Conservation (phyloP, 148 eudicot genomes). For the Rhododendron griersonianum region DNA sequence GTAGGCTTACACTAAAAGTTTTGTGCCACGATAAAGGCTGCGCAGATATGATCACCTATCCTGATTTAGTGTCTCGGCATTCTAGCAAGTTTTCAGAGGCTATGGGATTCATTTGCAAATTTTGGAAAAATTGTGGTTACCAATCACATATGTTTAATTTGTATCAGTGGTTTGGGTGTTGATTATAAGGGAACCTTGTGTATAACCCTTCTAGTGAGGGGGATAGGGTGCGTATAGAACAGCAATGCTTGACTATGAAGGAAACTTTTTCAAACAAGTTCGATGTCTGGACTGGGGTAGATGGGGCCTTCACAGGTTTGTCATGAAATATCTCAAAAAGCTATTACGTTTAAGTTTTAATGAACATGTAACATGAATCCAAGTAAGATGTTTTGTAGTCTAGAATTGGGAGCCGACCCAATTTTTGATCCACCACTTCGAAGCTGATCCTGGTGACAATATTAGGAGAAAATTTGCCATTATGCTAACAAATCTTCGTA, state of each 20-base stretch:
- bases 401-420: background rate
- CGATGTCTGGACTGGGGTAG: background rate
- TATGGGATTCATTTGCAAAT: background rate
- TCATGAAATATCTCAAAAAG: background rate
- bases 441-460: background rate
- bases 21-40: background rate
- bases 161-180: background rate
- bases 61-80: background rate
- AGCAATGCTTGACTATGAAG: background rate
- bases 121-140: background rate
- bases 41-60: background rate
- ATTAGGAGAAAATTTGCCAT: background rate
- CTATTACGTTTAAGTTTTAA: background rate
- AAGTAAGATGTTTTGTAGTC: background rate
- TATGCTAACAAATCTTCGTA: background rate
- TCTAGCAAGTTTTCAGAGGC: background rate
- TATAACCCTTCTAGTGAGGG: background rate
- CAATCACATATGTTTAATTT: background rate
- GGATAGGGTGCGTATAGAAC: background rate
- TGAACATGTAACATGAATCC: background rate
- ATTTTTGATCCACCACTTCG: background rate
- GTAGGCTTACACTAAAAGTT: background rate
- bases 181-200: background rate
- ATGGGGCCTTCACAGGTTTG: background rate
- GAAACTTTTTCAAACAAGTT: background rate